Evolutionary conservation across 345 rosid genomes (phyloP), one percentile per base, ranked within the genome.

Genomic region (Conringia planisiliqua): DNA sequence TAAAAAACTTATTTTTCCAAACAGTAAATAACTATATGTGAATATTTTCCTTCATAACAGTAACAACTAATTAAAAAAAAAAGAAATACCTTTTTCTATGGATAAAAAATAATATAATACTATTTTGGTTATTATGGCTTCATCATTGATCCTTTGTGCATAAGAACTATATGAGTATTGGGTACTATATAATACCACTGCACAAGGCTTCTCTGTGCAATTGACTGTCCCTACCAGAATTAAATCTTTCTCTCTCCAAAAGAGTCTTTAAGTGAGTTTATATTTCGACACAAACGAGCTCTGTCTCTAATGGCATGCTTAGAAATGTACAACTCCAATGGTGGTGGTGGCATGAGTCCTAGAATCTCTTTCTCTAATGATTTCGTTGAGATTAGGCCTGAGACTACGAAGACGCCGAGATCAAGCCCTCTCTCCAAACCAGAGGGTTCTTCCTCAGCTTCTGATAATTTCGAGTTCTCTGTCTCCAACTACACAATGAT

Each of bases 331-430:
- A 88, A 90, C 80, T 85, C 93, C 33, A 86, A 85, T 72, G 62
- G 60, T 82, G 77, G 65, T 73, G 57, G 76, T 48, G 82, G 75
- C 39, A 83, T 84, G 84, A 86, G 93, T 79, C 96, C 97, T 5
- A 88, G 97, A 86, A 91, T 91, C 83, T 91, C 97, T 46, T 91
- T 91, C 83, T 91, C 97, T 22, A 89, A 85, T 64, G 97, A 91
- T 73, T 91, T 91, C 73, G 89, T 70, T 48, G 95, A 88, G 74
- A 59, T 90, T 42, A 87, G 83, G 26, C 83, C 88, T 39, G 89
- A 83, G 18, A 86, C 81, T 11, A 80, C 80, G 8, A 77, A 85
- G 42, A 29, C 67, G 7, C 75, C 77, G 29, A 65, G 75, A 50
- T 71, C 73, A 68, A 78, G 74, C 24, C 71, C 82, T 58, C 74